A percentile compares a stretch with the other conserved stretches of the same genome.
phyloP scores from a whole-genome alignment of 1,139 yeast species.

The Ashbya aceris region DNA sequence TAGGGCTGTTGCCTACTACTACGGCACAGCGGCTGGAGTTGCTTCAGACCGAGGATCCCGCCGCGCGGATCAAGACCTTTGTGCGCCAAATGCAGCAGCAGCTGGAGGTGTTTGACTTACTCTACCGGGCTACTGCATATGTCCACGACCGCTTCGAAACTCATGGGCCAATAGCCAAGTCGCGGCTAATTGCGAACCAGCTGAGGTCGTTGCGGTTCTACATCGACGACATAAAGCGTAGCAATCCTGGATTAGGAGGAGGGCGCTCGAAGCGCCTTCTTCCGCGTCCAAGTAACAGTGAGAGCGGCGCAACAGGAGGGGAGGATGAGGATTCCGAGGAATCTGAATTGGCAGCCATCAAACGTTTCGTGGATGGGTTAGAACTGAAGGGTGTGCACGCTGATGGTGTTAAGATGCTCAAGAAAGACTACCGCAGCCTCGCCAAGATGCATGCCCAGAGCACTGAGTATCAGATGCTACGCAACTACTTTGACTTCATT shows the following conservation, averaged over 20 bases:
- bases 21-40: slow-evolving; percentile 38
- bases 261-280: neutral
- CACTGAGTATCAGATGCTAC: slow-evolving; percentile 56
- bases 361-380: slow-evolving; percentile 39
- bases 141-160: slow-evolving; percentile 37
- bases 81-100: slow-evolving; percentile 32
- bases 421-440: slow-evolving; percentile 51
- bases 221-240: slow-evolving; percentile 41
- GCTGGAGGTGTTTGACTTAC: slow-evolving; percentile 27
- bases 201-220: slow-evolving; percentile 47
- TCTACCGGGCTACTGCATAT: slow-evolving; percentile 30
- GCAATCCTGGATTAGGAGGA: neutral
- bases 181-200: slow-evolving; percentile 52
- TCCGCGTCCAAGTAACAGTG: neutral
- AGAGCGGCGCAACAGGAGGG: slow-evolving; percentile 2
- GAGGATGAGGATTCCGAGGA: slow-evolving; percentile 35
- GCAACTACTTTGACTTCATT: slow-evolving; percentile 58
- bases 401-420: slow-evolving; percentile 48
- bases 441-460: slow-evolving; percentile 48
- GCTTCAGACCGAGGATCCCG: slow-evolving; percentile 32
- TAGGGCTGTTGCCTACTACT: slow-evolving; percentile 54
- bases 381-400: slow-evolving; percentile 26
- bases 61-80: slow-evolving; percentile 33
- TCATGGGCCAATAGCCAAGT: slow-evolving; percentile 45
- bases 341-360: slow-evolving; percentile 37